Evolutionary conservation across 2,329 filamentous ascomycete genomes (phyloP), one percentile per base, ranked within the genome.

Genomic region (Zelopaecilomyces penicillatus): DNA sequence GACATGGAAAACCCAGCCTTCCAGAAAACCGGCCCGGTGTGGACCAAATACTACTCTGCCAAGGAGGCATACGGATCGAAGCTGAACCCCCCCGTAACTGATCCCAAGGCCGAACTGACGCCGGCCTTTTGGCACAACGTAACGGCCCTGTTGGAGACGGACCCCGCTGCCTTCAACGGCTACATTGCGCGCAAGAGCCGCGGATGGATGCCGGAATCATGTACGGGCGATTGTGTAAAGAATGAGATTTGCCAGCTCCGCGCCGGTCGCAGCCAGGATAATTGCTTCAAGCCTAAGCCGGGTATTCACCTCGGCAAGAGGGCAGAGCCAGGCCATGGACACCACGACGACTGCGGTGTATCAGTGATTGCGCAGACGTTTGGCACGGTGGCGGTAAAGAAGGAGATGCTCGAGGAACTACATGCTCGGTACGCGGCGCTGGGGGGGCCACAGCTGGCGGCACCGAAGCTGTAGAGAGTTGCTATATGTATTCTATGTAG

Each of bases 121-220:
- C 71, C 76, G 0, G 70, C 69, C 1, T 80, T 80, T 58, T 81
- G 77, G 76, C 76, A 80, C 56, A 70, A 74, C 50, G 64, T 80
- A 19, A 80, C 76, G 1, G 61, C 61, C 1, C 55, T 62, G 3
- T 69, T 80, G 40, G 69, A 74, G 48, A 51, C 46, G 4, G 57
- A 76, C 44, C 50, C 65, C 3, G 48, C 54, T 0, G 57, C 65
- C 1, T 79, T 80, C 51, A 60, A 68, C 11, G 61, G 58, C 3
- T 80, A 70, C 55, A 65, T 69, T 40, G 55, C 62, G 1, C 64
- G 74, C 44, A 74, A 73, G 47, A 67, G 63, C 7, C 66, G 76
- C 5, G 73, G 72, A 4, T 72, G 66, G 60, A 59, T 60, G 5
- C 56, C 62, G 4, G 59, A 60, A 4, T 46, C 53, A 19, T 78